phyloP scores from a whole-genome alignment of 192 early-diverging fungal species.

The Coemansia sp. region DNA sequence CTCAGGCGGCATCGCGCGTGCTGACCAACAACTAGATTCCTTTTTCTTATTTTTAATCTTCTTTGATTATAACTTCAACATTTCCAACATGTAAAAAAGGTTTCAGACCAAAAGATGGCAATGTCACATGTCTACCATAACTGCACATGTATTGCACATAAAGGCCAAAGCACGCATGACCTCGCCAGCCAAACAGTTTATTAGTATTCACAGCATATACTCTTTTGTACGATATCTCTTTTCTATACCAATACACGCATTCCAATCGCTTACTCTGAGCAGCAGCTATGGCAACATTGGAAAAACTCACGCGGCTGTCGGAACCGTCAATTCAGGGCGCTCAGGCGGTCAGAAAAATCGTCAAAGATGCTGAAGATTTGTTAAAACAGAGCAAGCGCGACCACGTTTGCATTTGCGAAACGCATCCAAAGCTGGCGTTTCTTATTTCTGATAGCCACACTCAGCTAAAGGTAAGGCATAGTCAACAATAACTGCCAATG shows the following conservation, averaged over 20 bases:
- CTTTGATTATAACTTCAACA: neutral
- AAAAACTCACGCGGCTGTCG: constrained; percentile 44
- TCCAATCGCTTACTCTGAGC: neutral
- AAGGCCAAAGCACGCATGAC: neutral
- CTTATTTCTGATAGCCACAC: constrained; percentile 39
- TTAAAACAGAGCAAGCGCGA: constrained; percentile 33
- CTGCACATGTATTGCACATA: neutral
- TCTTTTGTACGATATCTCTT: neutral
- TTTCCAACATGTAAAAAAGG: neutral
- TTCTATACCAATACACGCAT: neutral
- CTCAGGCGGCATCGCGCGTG: constrained; percentile 56
- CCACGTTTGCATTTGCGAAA: constrained; percentile 31
- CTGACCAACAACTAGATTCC: constrained; percentile 31
- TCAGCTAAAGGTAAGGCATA: constrained; percentile 12
- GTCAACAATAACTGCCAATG: neutral
- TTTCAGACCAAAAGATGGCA: neutral
- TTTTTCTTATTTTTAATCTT: neutral
- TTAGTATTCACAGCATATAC: neutral
- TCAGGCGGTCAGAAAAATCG: constrained; percentile 22
- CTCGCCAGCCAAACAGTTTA: neutral
- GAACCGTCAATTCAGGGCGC: constrained; percentile 53
- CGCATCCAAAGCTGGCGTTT: constrained; percentile 47
- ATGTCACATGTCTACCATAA: neutral
- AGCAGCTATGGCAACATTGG: constrained; percentile 41
- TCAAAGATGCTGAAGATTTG: constrained; percentile 17